A percentile compares a stretch with the other conserved stretches of the same genome.
phyloP scores from a whole-genome alignment of 2,329 filamentous ascomycete genomes.

The Fusarium camptoceras region DNA sequence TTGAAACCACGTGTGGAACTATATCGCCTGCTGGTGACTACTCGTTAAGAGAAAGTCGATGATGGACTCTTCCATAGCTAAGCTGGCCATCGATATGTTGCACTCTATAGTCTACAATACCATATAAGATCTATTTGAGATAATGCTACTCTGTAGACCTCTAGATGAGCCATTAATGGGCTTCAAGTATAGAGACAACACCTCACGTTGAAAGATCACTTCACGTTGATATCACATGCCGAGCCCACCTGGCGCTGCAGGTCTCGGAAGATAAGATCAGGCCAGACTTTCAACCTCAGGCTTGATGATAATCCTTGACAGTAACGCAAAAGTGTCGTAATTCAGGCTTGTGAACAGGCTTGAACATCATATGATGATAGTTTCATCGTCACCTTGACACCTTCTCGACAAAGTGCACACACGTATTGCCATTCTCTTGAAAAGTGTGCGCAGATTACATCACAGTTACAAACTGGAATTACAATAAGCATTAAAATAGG shows the following conservation, averaged over 20 bases:
- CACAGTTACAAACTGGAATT: background rate
- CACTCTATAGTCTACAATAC: no score
- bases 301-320: background rate
- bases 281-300: background rate
- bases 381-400: background rate
- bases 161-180: background rate
- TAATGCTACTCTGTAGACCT: accelerated
- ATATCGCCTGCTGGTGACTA: accelerated
- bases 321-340: background rate
- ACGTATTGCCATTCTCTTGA: background rate
- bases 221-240: background rate
- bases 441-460: background rate
- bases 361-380: background rate
- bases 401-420: background rate
- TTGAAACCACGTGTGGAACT: background rate
- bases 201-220: background rate
- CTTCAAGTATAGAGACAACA: accelerated
- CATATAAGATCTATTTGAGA: no score
- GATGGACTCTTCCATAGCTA: background rate
- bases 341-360: background rate
- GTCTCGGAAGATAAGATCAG: background rate
- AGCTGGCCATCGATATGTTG: background rate
- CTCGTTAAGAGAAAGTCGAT: background rate
- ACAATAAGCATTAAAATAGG: background rate
- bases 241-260: background rate